Percentiles rank a stretch among this genome's conserved stretches.
Evolutionary conservation across 495 filamentous ascomycete species (phyloP).

Genomic region (Neurospora terricola): DNA sequence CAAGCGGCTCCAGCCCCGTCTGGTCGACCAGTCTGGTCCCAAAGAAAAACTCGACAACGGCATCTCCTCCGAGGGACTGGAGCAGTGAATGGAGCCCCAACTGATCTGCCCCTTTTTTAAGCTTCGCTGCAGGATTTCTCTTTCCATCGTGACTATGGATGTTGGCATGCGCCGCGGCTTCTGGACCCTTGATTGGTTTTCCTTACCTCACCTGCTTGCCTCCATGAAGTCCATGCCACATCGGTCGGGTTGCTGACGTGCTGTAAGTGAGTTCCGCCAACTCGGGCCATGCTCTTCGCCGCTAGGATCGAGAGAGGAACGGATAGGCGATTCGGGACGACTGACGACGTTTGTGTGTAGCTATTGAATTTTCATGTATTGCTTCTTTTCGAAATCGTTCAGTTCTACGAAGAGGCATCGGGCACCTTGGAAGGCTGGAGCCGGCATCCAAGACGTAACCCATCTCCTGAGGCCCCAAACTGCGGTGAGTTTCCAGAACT

Average conservation of each 20-base stretch:
- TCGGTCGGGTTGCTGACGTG: neutral
- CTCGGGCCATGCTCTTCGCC: neutral
- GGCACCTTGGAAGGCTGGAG: neutral
- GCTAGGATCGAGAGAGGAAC: neutral
- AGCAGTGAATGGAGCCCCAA: neutral
- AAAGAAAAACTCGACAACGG: neutral
- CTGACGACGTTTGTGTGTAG: neutral
- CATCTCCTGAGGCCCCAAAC: neutral
- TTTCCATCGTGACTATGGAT: neutral
- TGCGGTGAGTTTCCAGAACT: neutral
- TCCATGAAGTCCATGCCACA: neutral
- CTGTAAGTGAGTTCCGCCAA: neutral
- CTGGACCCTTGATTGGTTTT: neutral
- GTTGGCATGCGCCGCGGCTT: neutral
- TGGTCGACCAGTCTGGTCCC: neutral
- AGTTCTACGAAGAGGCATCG: neutral
- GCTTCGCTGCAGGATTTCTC: neutral
- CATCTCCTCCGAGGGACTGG: neutral
- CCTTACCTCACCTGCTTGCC: no score
- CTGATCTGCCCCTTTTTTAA: neutral
- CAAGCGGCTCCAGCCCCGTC: neutral
- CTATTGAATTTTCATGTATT: neutral
- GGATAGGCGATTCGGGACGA: neutral
- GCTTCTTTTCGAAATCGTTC: neutral
- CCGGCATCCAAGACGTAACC: neutral